A percentile compares a stretch with the other conserved stretches of the same genome.
Conservation (phyloP, 441 rosid genomes). For the Dalechampia spathulata region DNA sequence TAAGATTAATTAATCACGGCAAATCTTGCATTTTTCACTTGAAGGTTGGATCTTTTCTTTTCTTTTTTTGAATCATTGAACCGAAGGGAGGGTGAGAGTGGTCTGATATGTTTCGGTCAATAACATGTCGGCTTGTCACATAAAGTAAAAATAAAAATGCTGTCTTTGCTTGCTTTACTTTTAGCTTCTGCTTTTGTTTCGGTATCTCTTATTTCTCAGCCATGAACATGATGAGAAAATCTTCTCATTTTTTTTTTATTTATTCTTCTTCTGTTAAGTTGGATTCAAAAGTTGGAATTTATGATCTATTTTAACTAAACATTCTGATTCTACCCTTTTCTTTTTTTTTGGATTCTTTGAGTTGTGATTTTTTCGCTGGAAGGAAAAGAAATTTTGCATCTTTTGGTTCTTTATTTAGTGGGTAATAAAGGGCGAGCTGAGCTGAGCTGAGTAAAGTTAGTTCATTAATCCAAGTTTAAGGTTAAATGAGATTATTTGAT, state of each 20-base stretch:
- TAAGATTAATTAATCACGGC: too few relatives aligned
- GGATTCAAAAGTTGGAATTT: slow-evolving; percentile 1
- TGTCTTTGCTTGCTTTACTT: slow-evolving; percentile 36
- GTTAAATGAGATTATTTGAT: slow-evolving; percentile 17
- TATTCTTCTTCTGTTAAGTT: background rate
- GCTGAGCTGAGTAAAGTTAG: background rate
- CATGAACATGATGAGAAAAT: slow-evolving; percentile 38
- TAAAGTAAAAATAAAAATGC: slow-evolving; percentile 26
- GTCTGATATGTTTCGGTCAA: slow-evolving; percentile 34
- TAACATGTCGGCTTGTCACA: slow-evolving; percentile 71
- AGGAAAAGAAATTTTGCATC: background rate
- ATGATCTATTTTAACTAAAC: background rate
- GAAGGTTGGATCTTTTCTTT: too few relatives aligned
- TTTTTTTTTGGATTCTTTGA: background rate
- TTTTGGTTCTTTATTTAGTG: background rate
- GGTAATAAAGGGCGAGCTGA: slow-evolving; percentile 10
- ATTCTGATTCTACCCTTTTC: slow-evolving; percentile 8
- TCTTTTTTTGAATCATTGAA: too few relatives aligned
- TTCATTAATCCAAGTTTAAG: slow-evolving; percentile 22
- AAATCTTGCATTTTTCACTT: too few relatives aligned
- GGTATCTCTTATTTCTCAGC: slow-evolving; percentile 61
- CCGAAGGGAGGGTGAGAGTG: slow-evolving; percentile 2
- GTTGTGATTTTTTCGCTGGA: slow-evolving; percentile 7
- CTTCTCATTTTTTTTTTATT: slow-evolving; percentile 1
- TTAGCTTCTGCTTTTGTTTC: slow-evolving; percentile 31